A percentile compares a stretch with the other conserved stretches of the same genome.
Conservation (phyloP, 1,284 basidiomycete genomes). For the Boletus semigastroideus region DNA sequence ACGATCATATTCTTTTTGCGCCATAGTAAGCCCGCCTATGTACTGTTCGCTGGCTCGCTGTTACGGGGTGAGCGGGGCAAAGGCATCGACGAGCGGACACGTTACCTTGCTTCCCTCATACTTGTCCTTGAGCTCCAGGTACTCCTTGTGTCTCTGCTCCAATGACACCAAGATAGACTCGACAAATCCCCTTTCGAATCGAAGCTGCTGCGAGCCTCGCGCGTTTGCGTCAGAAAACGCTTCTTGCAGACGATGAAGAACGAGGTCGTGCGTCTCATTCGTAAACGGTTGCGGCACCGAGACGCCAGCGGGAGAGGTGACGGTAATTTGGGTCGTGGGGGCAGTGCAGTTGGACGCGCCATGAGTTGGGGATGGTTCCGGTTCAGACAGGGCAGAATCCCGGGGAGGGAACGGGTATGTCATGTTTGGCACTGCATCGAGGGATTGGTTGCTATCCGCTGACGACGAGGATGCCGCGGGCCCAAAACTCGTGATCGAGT, state of each 20-base stretch:
- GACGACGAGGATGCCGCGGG: background rate
- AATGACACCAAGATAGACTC: conserved; percentile 72
- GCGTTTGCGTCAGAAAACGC: conserved; percentile 64
- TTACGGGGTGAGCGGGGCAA: conserved; percentile 1
- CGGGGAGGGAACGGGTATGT: conserved; percentile 17
- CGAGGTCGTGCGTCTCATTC: conserved; percentile 46
- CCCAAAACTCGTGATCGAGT: background rate
- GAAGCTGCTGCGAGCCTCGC: conserved; percentile 61
- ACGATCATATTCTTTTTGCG: conserved; percentile 90
- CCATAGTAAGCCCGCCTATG: conserved; percentile 88
- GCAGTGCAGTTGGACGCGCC: conserved; percentile 12
- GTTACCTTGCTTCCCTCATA: conserved; percentile 85
- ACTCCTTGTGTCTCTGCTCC: conserved; percentile 65
- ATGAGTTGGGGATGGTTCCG: conserved; percentile 12
- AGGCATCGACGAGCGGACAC: background rate
- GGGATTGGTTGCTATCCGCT: conserved; percentile 4
- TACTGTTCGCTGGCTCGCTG: conserved; percentile 89
- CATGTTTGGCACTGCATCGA: conserved; percentile 16
- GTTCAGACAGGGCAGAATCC: conserved; percentile 26
- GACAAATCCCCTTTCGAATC: conserved; percentile 74
- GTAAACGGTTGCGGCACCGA: conserved; percentile 30
- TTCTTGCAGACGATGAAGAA: conserved; percentile 56
- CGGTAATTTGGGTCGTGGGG: conserved; percentile 39
- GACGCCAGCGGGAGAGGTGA: conserved; percentile 43
- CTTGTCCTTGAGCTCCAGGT: conserved; percentile 68